Base-by-base conservation (phyloP, 2,329 filamentous ascomycete genomes). In the Fusarium chuoi region DNA sequence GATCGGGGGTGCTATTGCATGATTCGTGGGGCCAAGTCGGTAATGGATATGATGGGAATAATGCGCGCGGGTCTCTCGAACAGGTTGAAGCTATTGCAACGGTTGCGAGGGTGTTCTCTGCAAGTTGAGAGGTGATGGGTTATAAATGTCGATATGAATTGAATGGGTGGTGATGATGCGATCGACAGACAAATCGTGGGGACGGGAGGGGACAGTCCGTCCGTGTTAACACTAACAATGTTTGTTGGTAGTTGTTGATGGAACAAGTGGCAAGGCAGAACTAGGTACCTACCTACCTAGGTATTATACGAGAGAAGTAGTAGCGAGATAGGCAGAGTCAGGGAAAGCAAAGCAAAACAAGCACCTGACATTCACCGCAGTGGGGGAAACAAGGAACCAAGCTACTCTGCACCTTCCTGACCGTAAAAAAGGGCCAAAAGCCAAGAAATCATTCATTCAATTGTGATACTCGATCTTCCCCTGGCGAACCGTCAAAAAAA, bases 1-100 rank as follows among this genome's bases (percentile, higher is more conserved):
- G 22, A 28, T 57, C 36, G 62, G 70, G 63, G 67, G 48, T 62
- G 62, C 76, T 78, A 78, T 78, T 75, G 77, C 77, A 79, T 79
- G 67, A 63, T 70, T 69, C 51, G 60, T 68, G 52, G 62, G 48
- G 52, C 33, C 39, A 48, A 55, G 41, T 45, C 22, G 41, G 28
- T 45, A 51, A 60, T 15, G 54, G 48, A 38, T 45, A 36, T 36
- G 26, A 33, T 22, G 48, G 48, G 36, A 36, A 55, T n/a, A 46
- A 60, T 60, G 46, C 60, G 71, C 60, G n/a, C 33, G 58, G 12
- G 46, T 59, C 26, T 56, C 39, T 42, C 18, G 49, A 49, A 45
- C 17, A 55, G 48, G 33, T 44, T 56, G 30, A 49, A 59, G 51
- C 22, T 55, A 26, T 64, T 39, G 41, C 15, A 24, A 42, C 36